Base-by-base conservation (phyloP, 2,329 filamentous ascomycete genomes). In the Pseudogymnoascus sp. region DNA sequence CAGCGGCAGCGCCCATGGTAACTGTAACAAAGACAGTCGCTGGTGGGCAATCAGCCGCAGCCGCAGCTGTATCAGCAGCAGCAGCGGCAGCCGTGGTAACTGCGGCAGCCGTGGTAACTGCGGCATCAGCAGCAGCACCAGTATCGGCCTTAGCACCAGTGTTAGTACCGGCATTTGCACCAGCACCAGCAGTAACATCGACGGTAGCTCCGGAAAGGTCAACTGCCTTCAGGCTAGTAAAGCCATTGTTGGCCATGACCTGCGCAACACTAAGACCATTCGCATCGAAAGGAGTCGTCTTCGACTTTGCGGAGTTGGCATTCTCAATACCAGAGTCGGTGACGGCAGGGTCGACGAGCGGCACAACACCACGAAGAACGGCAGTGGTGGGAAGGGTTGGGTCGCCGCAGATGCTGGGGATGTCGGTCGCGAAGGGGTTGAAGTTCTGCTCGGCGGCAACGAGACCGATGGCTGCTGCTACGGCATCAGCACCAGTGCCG, bases 371-470 rank as follows among this genome's bases (percentile, higher is more conserved):
- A 47, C 87, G 80, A 33, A 90, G 82, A 63, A 79, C 79, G 23
- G 75, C 74, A 6, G 83, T 88, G 33, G 78, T 81, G 10, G 87
- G 87, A 1, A 90, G 81, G 25, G 78, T 76, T 1, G 85, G 75
- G 66, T 90, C 84, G 38, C 77, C 80, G 75, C 87, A 90, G 71
- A 90, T 82, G 65, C 79, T 83, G 16, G 84, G 85, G 35, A 84
- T 78, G 69, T 76, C 77, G 66, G 82, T 80, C 63, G 75, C 82
- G 67, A 85, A 88, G 61, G 84, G 85, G 77, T 89, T 89, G 77
- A 88, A 88, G 80, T 90, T 89, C 75, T 88, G 85, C 78, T 89
- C 86, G 3, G 86, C 86, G 25, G 82, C 81, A 12, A 89, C 86
- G 38, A 89, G 79, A 14, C 80, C 81, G 64, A 80, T 80, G 16